Evolutionary conservation across 768 basidiomycete species (phyloP).

Genomic region (Tephrocybe sp.): DNA sequence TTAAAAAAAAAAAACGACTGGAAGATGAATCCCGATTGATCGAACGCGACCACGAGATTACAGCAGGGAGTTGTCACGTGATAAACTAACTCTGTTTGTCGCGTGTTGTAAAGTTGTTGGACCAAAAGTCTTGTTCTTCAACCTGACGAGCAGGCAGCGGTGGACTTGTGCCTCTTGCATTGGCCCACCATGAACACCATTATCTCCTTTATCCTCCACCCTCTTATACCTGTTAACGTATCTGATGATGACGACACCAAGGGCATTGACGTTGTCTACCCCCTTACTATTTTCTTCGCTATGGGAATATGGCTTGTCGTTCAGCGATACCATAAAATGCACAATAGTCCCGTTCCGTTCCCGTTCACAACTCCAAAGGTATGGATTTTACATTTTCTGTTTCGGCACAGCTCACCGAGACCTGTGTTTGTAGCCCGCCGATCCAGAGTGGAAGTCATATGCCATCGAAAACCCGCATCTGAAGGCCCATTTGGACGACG

Average conservation of each 20-base stretch:
- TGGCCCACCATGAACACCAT: constrained; percentile 38
- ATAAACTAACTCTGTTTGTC: not conserved
- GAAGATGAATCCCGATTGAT: not conserved
- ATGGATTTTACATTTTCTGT: constrained; percentile 21
- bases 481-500: constrained; percentile 58
- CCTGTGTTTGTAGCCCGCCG: constrained; percentile 48
- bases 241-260: constrained; percentile 45
- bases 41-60: not conserved
- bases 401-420: no score
- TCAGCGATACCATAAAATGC: constrained; percentile 68
- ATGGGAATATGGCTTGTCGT: constrained; percentile 80
- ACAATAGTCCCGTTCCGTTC: constrained; percentile 75
- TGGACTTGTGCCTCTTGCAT: constrained; percentile 1
- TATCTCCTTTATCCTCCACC: constrained; percentile 50
- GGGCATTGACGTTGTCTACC: constrained; percentile 63
- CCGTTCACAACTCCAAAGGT: constrained; percentile 57
- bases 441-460: constrained; percentile 54
- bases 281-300: constrained; percentile 67
- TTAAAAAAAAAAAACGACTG: not conserved
- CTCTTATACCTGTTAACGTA: constrained; percentile 47
- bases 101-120: constrained; percentile 10
- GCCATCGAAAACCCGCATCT: constrained; percentile 58
- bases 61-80: constrained; percentile 6
- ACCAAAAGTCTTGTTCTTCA: not conserved
- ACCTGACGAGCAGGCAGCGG: not conserved